Conservation (phyloP, 768 basidiomycete genomes). For the Thelephora ganbajun region DNA sequence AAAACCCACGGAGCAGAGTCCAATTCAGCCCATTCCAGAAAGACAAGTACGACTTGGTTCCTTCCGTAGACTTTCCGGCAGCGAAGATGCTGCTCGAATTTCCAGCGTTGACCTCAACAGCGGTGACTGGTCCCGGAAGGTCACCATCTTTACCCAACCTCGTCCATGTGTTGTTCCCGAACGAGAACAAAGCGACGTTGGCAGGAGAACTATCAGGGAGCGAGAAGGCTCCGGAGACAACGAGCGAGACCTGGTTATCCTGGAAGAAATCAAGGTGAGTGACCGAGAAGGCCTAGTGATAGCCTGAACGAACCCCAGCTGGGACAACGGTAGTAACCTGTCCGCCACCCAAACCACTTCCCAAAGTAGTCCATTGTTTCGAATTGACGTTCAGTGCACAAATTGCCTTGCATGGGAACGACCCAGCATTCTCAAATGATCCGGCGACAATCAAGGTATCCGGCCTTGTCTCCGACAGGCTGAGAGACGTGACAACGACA, state of each 20-base stretch:
- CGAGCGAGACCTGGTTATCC: conserved; percentile 51
- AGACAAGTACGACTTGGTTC: conserved; percentile 53
- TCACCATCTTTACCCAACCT: conserved; percentile 42
- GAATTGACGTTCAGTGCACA: conserved; percentile 57
- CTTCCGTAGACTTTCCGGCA: conserved; percentile 56
- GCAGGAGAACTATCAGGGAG: conserved; percentile 47
- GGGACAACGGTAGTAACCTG: conserved; percentile 68
- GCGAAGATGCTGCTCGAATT: conserved; percentile 81
- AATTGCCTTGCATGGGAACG: conserved; percentile 58
- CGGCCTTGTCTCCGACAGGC: conserved; percentile 41
- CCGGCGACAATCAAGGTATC: conserved; percentile 72
- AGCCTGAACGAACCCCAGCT: conserved; percentile 50
- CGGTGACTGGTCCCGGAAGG: conserved; percentile 84
- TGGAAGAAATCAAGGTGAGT: conserved; percentile 16
- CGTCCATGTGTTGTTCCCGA: conserved; percentile 65
- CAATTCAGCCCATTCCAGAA: conserved; percentile 81
- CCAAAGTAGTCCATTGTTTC: conserved; percentile 74
- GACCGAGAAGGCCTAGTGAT: conserved; percentile 1
- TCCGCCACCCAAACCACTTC: conserved; percentile 59
- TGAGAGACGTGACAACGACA: conserved; percentile 62
- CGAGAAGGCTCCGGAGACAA: conserved; percentile 71
- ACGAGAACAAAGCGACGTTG: conserved; percentile 62
- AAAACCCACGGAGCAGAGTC: conserved; percentile 43
- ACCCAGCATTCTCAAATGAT: conserved; percentile 71
- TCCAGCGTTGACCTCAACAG: conserved; percentile 69